Conservation (phyloP, 805 yeast genomes). For the Wickerhamomyces xylosicus region DNA sequence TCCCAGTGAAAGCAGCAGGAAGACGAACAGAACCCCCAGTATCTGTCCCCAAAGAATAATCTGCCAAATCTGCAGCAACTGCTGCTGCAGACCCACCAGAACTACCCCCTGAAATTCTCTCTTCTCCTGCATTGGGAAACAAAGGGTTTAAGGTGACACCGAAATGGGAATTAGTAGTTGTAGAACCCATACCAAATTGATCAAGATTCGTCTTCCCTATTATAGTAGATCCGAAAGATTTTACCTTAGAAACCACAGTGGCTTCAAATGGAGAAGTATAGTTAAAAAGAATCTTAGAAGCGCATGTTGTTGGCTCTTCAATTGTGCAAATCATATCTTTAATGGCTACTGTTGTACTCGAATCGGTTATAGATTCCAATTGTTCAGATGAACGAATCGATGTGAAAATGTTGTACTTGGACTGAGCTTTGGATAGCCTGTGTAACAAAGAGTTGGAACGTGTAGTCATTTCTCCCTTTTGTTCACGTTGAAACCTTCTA, state of each 20-base stretch:
- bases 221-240: slow-evolving; percentile 37
- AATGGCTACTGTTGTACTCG: slow-evolving; percentile 29
- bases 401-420: slow-evolving; percentile 32
- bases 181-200: slow-evolving; percentile 96
- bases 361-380: background rate
- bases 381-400: slow-evolving; percentile 19
- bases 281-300: slow-evolving; percentile 48
- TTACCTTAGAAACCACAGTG: slow-evolving; percentile 52
- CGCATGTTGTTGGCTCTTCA: slow-evolving; percentile 66
- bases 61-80: slow-evolving; percentile 61
- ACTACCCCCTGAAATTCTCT: slow-evolving; percentile 72
- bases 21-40: slow-evolving; percentile 95
- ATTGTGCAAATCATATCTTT: slow-evolving; percentile 78
- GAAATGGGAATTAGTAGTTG: slow-evolving; percentile 41
- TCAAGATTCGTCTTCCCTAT: slow-evolving; percentile 88
- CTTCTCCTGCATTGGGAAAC: slow-evolving; percentile 20
- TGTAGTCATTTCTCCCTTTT: background rate
- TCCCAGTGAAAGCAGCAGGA: slow-evolving; percentile 83
- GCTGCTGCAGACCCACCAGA: slow-evolving; percentile 96
- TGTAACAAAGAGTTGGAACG: background rate
- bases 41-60: slow-evolving; percentile 84
- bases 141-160: slow-evolving; percentile 53
- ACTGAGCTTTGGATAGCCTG: slow-evolving; percentile 14
- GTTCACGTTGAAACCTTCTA: background rate
- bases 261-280: slow-evolving; percentile 77